A percentile compares a stretch with the other conserved stretches of the same genome.
These are phyloP conservation scores for Saccharomycopsis crataegensis DNA, from an alignment of 1,139 yeast genomes.

Conservation along the genomic window DNA sequence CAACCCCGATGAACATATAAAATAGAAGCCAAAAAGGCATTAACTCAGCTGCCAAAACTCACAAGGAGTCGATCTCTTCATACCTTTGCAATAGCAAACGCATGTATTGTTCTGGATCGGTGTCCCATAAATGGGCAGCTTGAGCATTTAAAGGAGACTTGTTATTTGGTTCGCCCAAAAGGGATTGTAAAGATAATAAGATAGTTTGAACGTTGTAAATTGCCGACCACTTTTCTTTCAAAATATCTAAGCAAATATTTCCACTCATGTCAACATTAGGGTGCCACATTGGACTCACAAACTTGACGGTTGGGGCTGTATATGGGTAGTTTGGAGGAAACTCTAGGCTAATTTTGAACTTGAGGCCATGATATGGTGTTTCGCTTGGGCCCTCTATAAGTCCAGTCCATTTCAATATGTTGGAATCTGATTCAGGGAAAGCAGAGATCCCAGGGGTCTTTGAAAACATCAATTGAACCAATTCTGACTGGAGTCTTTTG, in stretches of 20 bases:
- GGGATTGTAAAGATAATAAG: constrained; percentile 48
- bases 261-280: constrained; percentile 67
- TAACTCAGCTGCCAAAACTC: too few species aligned
- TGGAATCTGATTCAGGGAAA: constrained; percentile 45
- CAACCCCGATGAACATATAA: too few species aligned
- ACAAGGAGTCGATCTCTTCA: constrained; percentile 31
- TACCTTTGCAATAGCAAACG: constrained; percentile 37
- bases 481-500: constrained; percentile 41
- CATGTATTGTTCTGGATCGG: constrained; percentile 38
- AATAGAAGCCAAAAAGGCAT: too few species aligned
- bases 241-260: constrained; percentile 34
- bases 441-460: constrained; percentile 45
- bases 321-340: constrained; percentile 60
- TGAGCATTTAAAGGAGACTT: constrained; percentile 44
- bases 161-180: constrained; percentile 49
- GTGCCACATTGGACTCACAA: constrained; percentile 62
- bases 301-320: constrained; percentile 52
- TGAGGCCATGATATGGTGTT: constrained; percentile 51
- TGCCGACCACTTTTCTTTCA: constrained; percentile 63
- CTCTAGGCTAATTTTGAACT: constrained; percentile 43
- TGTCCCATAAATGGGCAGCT: constrained; percentile 42
- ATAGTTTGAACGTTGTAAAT: constrained; percentile 58
- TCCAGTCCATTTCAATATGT: constrained; percentile 53
- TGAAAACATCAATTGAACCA: constrained; percentile 45
- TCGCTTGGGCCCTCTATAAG: constrained; percentile 57